Conservation (phyloP, 1,284 basidiomycete species). For the Xerocomus amazonicus region DNA sequence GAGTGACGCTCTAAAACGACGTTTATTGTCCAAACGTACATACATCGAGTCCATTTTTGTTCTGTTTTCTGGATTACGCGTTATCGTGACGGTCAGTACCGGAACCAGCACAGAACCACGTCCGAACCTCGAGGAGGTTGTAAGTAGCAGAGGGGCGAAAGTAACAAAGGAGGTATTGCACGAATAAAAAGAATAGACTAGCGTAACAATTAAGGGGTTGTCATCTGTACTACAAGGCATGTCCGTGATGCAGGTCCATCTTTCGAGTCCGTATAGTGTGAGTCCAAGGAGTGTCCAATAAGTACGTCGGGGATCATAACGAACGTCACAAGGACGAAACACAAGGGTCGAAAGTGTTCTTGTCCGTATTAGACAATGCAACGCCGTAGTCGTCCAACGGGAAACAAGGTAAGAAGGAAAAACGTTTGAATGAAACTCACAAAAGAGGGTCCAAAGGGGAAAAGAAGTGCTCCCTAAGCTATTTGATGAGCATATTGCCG, state of each 20-base stretch:
- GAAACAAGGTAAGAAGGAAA: neutral
- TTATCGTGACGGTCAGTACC: neutral
- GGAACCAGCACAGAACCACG: conserved; percentile 3
- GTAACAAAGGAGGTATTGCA: conserved; percentile 14
- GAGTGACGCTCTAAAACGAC: neutral
- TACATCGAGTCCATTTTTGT: conserved; percentile 16
- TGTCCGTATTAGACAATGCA: neutral
- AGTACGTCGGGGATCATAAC: conserved; percentile 19
- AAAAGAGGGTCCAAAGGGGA: conserved; percentile 12
- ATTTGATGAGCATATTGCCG: neutral
- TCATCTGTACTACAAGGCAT: conserved; percentile 11
- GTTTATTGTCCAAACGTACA: conserved; percentile 10
- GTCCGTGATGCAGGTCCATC: conserved; percentile 24
- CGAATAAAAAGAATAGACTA: conserved; percentile 27
- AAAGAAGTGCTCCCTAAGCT: neutral
- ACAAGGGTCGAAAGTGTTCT: conserved; percentile 7
- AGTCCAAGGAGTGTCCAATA: conserved; percentile 20
- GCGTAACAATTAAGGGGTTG: conserved; percentile 27
- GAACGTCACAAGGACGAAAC: conserved; percentile 11
- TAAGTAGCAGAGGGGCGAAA: conserved; percentile 1
- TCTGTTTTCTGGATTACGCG: conserved; percentile 12
- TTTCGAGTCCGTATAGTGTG: conserved; percentile 24
- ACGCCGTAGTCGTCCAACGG: conserved; percentile 6
- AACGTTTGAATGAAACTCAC: conserved; percentile 6
- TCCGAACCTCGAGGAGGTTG: conserved; percentile 7